phyloP scores from a whole-genome alignment of 768 basidiomycete genomes.

The Dacryopinax primogenitus region DNA sequence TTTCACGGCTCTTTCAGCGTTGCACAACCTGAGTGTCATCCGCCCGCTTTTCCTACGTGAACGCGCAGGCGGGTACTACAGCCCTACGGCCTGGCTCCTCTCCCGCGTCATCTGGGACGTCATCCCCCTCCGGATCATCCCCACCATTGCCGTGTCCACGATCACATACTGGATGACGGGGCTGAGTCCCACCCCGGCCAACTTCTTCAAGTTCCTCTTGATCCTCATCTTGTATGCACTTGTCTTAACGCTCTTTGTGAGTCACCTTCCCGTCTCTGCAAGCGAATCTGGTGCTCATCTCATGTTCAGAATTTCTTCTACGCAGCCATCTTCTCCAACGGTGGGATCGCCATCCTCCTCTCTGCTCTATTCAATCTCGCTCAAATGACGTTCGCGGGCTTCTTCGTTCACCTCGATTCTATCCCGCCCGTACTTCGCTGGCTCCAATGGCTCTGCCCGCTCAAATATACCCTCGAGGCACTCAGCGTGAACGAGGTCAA shows the following conservation, averaged over 20 bases:
- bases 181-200: slow-evolving; percentile 55
- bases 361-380: slow-evolving; percentile 42
- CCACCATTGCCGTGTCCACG: slow-evolving; percentile 73
- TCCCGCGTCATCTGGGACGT: slow-evolving; percentile 81
- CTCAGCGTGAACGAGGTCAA: slow-evolving; percentile 84
- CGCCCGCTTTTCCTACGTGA: slow-evolving; percentile 83
- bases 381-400: slow-evolving; percentile 64
- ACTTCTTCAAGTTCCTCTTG: slow-evolving; percentile 92
- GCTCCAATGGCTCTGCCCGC: slow-evolving; percentile 81
- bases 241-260: slow-evolving; percentile 72
- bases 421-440: slow-evolving; percentile 89
- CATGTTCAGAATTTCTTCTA: slow-evolving; percentile 68
- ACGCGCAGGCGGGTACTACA: slow-evolving; percentile 73
- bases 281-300: background rate
- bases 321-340: slow-evolving; percentile 68
- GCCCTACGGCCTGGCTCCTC: slow-evolving; percentile 84
- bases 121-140: slow-evolving; percentile 74
- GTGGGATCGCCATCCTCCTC: slow-evolving; percentile 80
- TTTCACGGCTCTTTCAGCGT: slow-evolving; percentile 77
- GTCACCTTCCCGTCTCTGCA: slow-evolving; percentile 22
- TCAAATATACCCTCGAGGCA: slow-evolving; percentile 75
- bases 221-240: slow-evolving; percentile 76
- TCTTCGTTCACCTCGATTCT: slow-evolving; percentile 73
- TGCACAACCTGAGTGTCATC: slow-evolving; percentile 76
- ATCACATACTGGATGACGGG: slow-evolving; percentile 97